Evolutionary conservation across 2,329 filamentous ascomycete genomes (phyloP), one percentile per base, ranked within the genome.

Genomic region (Penicillium sp.): DNA sequence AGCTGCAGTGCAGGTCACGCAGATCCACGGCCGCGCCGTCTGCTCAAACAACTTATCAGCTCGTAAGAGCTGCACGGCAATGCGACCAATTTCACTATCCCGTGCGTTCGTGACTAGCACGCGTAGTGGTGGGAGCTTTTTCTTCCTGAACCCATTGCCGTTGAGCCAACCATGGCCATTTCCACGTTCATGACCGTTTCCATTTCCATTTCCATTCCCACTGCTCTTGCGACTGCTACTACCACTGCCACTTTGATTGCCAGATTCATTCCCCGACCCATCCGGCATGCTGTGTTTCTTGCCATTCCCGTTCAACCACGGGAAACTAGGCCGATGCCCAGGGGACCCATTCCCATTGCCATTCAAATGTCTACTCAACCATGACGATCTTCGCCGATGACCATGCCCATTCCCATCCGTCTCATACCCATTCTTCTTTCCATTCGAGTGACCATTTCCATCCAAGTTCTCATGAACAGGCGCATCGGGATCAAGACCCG

Each of bases 41-140:
- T 42, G 18, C 2, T 56, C 50, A 39, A 66, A 66, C 2, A 67
- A 44, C 9, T 50, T 50, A 11, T 51, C 50, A 11, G 61, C 55
- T 22, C 62, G 56, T 9, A 68, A 52, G 13, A 69, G 47, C n/a
- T 63, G 58, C 9, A 68, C 44, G 2, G 57, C 58, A 22, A 65
- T 58, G 1, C 57, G 50, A 6, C 61, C 66, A 16, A 68, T 59
- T 15, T 64, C 60, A 30, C 54, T 60, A n/a, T 51, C 54, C 13
- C 52, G 50, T 2, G 62, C 59, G 31, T 66, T 65, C 15, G 62
- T 61, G 11, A 69, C 52, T 3, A 69, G 55, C 4, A 68, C 50
- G 18, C 66, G 57, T 32, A 64, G 44, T 6, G 39, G 37, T 28
- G 18, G 30, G 14, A 13, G 28, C 23, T 47, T 45, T 33, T 30